Evolutionary conservation across 805 yeast species (phyloP), one percentile per base, ranked within the genome.

Genomic region (Ogataea polymorpha): DNA sequence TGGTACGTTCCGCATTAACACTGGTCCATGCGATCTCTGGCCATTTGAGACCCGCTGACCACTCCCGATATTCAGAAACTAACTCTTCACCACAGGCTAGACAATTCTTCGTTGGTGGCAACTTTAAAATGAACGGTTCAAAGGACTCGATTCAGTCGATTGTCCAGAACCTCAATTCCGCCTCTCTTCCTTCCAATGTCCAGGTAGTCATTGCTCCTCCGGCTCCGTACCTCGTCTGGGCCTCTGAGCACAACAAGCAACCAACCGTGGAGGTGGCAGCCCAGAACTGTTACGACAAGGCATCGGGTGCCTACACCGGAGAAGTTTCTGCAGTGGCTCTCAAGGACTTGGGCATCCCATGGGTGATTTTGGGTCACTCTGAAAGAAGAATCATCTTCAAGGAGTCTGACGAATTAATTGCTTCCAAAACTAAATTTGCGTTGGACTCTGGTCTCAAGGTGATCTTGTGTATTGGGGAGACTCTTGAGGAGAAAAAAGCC

Each of bases 61-160:
- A n/a, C 28, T 27, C 26, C 42, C 28, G 12, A 21, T 23, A 11
- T 23, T 23, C 38, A 29, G 35, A 43, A 39, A 49, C 43, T 47
- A 49, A 45, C 54, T 41, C 30, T 15, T 13, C 25, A 17, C 34
- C 41, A 41, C 49, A 54, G 59, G 51, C 65, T 44, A 59, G 66
- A 58, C 60, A 59, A 46, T 93, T 91, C 75, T 90, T 93, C 70
- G 96, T 93, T 64, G 99, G 99, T 60, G 99, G 99, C 63, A 93
- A 93, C 89, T 91, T 93, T 80, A 93, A 93, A 73, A 83, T 93
- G 87, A 93, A 93, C 79, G 99, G 99, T 66, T 73, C 95, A 64
- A 82, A 82, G 71, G 79, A 77, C 59, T 84, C 93, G 58, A 86
- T 93, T 68, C 78, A 80, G 67, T 71, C 79, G 56, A 90, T 93